Evolutionary conservation across 148 eudicot species (phyloP).

Genomic region (Silene uniflora): DNA sequence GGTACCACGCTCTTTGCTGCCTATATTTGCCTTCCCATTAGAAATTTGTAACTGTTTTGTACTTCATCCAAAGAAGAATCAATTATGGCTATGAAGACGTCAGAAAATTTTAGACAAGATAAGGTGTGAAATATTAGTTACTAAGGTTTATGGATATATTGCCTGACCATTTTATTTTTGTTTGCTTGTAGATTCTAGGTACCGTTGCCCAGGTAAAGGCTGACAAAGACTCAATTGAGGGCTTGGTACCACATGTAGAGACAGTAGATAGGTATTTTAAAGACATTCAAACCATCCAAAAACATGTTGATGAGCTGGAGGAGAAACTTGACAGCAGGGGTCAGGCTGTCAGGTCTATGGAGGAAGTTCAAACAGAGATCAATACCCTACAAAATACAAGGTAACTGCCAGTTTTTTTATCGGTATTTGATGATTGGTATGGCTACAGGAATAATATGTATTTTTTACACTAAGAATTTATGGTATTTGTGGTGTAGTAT

Average conservation of each 20-base stretch:
- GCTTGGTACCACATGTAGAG: constrained; percentile 64
- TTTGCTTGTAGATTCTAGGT: constrained; percentile 59
- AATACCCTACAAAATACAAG: constrained; percentile 44
- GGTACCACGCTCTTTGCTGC: background rate
- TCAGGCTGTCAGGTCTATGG: constrained; percentile 51
- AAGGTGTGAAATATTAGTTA: background rate
- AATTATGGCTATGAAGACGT: background rate
- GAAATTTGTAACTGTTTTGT: background rate
- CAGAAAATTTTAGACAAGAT: background rate
- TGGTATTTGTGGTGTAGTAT: background rate
- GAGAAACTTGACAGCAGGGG: constrained; percentile 57
- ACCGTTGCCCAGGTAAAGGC: constrained; percentile 80
- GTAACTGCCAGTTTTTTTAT: constrained; percentile 32
- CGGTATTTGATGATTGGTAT: background rate
- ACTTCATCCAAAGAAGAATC: background rate
- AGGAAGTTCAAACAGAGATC: constrained; percentile 64
- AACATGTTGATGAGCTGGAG: constrained; percentile 58
- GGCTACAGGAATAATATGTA: background rate
- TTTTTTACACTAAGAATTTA: background rate
- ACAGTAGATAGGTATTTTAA: constrained; percentile 61
- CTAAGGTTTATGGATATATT: background rate
- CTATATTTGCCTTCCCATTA: background rate
- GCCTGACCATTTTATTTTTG: constrained; percentile 11
- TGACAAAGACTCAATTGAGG: constrained; percentile 80
- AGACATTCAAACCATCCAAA: constrained; percentile 54